Percentiles rank a stretch among this genome's conserved stretches.
Conservation (phyloP, 2,329 filamentous ascomycete species). For the Penicillium decumbens region DNA sequence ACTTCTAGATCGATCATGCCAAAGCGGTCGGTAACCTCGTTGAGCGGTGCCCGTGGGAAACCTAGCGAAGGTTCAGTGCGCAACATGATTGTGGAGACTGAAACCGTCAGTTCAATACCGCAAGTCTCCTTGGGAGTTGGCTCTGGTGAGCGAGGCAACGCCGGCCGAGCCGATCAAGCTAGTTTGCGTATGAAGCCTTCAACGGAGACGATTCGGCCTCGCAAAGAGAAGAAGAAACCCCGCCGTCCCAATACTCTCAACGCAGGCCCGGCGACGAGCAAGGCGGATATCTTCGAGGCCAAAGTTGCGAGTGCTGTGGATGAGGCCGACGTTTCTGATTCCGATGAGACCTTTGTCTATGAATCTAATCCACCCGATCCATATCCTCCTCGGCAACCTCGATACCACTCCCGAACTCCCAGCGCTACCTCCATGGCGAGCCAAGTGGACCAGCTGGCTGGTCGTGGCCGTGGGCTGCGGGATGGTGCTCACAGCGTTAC, state of each 20-base stretch:
- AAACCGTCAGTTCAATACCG: conserved; percentile 87
- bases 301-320: conserved; percentile 95
- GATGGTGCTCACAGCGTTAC: conserved; percentile 60
- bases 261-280: conserved; percentile 67
- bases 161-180: conserved; percentile 61
- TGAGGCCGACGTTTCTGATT: conserved; percentile 93
- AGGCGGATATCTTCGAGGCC: conserved; percentile 96
- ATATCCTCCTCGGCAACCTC: conserved; percentile 55
- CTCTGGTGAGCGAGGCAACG: conserved; percentile 51
- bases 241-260: conserved; percentile 64
- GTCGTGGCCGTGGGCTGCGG: conserved; percentile 61
- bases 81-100: conserved; percentile 97
- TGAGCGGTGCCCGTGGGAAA: conserved; percentile 61
- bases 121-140: conserved; percentile 69
- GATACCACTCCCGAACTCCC: conserved; percentile 89
- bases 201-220: conserved; percentile 91
- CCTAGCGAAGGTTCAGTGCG: conserved; percentile 68
- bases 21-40: conserved; percentile 65
- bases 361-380: conserved; percentile 82
- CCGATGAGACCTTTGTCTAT: conserved; percentile 97
- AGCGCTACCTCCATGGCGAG: conserved; percentile 74
- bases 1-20: conserved; percentile 53
- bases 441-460: conserved; percentile 45
- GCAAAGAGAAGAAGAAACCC: conserved; percentile 82
- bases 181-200: conserved; percentile 83